Evolutionary conservation across 2,329 filamentous ascomycete species (phyloP).

Genomic region (Fusarium siculi): DNA sequence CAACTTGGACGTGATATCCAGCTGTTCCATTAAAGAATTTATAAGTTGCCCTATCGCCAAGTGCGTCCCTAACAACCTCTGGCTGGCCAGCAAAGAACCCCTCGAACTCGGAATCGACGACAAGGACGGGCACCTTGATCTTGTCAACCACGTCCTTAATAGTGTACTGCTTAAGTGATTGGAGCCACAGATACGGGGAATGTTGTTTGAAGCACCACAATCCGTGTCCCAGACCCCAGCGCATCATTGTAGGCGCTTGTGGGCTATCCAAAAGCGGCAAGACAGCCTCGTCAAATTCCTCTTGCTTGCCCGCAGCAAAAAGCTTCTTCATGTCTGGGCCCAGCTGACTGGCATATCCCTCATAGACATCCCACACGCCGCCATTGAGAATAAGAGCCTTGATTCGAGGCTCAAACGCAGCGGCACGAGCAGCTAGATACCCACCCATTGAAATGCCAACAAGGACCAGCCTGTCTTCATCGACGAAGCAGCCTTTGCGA

Average conservation of each 20-base stretch:
- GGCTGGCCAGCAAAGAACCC: not conserved
- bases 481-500: not conserved
- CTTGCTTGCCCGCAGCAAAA: not conserved
- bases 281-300: not conserved
- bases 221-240: not conserved
- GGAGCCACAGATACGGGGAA: not conserved
- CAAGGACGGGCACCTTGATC: not conserved
- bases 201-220: not conserved
- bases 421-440: not conserved
- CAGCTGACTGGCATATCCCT: not conserved
- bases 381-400: not conserved
- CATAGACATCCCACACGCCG: not conserved
- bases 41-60: not conserved
- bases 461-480: not conserved
- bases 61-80: not conserved
- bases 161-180: not conserved
- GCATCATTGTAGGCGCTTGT: not conserved
- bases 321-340: not conserved
- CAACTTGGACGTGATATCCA: not conserved
- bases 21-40: not conserved
- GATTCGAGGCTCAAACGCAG: not conserved
- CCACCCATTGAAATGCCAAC: not conserved
- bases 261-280: not conserved
- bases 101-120: not conserved
- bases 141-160: fast-evolving